phyloP scores from a whole-genome alignment of 1,139 yeast genomes.

The Kodamaea derodonti region DNA sequence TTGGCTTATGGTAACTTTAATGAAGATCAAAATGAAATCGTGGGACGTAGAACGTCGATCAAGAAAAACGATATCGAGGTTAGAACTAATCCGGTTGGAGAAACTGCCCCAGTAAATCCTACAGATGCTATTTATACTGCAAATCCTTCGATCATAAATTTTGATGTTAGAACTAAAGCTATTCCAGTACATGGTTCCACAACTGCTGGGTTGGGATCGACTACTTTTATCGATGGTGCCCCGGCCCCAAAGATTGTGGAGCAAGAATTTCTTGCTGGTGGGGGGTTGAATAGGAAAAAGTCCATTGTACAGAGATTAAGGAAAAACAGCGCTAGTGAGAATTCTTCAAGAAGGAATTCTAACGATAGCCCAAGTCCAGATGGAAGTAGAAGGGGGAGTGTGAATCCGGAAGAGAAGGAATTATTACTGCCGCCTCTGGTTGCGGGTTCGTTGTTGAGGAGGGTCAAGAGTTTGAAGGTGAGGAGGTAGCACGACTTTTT shows the following conservation, averaged over 20 bases:
- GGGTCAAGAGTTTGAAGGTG: slow-evolving; percentile 87
- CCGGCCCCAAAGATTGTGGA: slow-evolving; percentile 64
- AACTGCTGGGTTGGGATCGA: slow-evolving; percentile 84
- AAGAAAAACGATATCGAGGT: slow-evolving; percentile 15
- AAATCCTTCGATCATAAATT: slow-evolving; percentile 45
- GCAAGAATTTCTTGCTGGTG: slow-evolving; percentile 24
- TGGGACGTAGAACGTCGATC: slow-evolving; percentile 24
- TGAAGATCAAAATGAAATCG: slow-evolving; percentile 35
- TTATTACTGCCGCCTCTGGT: slow-evolving; percentile 10
- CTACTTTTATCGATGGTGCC: slow-evolving; percentile 94
- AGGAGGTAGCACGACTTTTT: slow-evolving; percentile 43
- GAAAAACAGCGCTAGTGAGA: slow-evolving; percentile 38
- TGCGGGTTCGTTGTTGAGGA: slow-evolving; percentile 54
- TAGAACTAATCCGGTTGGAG: slow-evolving; percentile 2
- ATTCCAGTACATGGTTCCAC: slow-evolving; percentile 79
- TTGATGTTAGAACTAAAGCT: slow-evolving; percentile 68
- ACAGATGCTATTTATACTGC: slow-evolving; percentile 1
- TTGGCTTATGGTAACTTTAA: slow-evolving; percentile 57
- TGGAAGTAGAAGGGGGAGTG: slow-evolving; percentile 20
- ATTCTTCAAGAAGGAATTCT: slow-evolving; percentile 31
- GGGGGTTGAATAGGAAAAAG: slow-evolving; percentile 65
- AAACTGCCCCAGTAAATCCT: slow-evolving; percentile 1
- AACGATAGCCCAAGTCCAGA: slow-evolving; percentile 22
- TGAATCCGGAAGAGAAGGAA: slow-evolving; percentile 13
- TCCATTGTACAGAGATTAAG: slow-evolving; percentile 68